phyloP scores from a whole-genome alignment of 768 basidiomycete species.

The Cystobasidium tubakii region DNA sequence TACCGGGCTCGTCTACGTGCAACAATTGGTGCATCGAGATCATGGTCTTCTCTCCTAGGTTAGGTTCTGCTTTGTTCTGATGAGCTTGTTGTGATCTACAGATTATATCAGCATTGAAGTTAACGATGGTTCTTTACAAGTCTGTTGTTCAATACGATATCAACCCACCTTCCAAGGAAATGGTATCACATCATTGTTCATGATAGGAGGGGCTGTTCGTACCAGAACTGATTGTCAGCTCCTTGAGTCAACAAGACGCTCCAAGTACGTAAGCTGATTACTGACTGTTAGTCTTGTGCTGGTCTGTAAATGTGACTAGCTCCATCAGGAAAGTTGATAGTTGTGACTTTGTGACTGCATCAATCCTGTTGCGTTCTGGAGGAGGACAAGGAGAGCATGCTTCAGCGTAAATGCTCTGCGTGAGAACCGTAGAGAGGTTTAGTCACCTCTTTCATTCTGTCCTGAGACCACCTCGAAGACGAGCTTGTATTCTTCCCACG shows the following conservation, averaged over 20 bases:
- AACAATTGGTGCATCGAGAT: no score
- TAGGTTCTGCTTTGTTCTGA: no score
- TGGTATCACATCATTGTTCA: not conserved
- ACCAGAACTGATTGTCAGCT: no score
- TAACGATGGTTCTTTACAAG: no score
- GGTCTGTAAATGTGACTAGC: constrained; percentile 18
- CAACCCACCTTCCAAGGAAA: not conserved
- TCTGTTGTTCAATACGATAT: no score
- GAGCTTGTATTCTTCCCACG: constrained; percentile 28
- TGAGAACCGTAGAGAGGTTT: not conserved
- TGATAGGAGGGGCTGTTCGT: not conserved
- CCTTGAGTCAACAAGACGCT: no score
- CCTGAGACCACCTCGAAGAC: constrained; percentile 21
- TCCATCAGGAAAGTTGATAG: constrained; percentile 16
- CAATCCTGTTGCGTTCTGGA: constrained; percentile 5
- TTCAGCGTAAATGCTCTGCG: no score
- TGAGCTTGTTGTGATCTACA: no score
- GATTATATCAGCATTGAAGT: no score
- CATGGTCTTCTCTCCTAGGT: no score
- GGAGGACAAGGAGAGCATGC: not conserved
- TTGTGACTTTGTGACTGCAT: constrained; percentile 21
- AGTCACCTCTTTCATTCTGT: constrained; percentile 13
- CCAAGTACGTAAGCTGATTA: not conserved
- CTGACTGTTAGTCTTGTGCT: constrained; percentile 3
- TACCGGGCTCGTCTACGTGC: no score